Evolutionary conservation across 2,329 filamentous ascomycete genomes (phyloP), one percentile per base, ranked within the genome.

Genomic region (Trichoderma citrinoviride): DNA sequence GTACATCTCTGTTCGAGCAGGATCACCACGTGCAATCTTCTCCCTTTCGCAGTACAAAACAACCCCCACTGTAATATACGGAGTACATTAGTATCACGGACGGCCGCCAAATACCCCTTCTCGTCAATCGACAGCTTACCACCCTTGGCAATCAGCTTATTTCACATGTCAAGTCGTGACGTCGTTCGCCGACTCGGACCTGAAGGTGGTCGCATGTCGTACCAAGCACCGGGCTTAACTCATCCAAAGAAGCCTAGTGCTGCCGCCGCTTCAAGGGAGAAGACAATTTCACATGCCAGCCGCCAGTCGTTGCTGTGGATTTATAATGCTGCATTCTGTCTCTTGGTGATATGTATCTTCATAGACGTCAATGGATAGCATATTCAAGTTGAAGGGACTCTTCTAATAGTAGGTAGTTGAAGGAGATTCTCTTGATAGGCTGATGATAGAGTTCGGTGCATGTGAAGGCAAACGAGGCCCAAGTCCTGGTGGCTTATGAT

Each of bases 121-220:
- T 50, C 17, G 17, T 40, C 25, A 8, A 41, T 10, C 23, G 15
- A 52, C 25, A 29, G 44, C 19, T 41, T 37, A 50, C 4, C 21
- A 25, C 23, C 33, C 21, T 60, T 15, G 15, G 29, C 43, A 44
- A 44, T 46, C 60, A 19, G 60, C 60, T 46, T 19, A 56, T 44
- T 67, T 68, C 65, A 68, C 65, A 68, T 68, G 67, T 29, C 23
- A 67, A 50, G 10, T 7, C 54, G 80, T 75, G 33, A 80, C 79
- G 52, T 76, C 79, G 5, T 33, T 43, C 57, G 43, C 25, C 61
- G 43, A 64, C 43, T 25, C 25, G 29, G 10, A 41, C n/a, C n/a
- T n/a, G n/a, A 37, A 14, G 12, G 5, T 37, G 33, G 47, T 52
- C 27, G 44, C 46, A 19, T 25, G 56, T 37, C 12, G 33, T 27